Conservation (phyloP, 108 stramenopile genomes). For the Conticribra guillardii region DNA sequence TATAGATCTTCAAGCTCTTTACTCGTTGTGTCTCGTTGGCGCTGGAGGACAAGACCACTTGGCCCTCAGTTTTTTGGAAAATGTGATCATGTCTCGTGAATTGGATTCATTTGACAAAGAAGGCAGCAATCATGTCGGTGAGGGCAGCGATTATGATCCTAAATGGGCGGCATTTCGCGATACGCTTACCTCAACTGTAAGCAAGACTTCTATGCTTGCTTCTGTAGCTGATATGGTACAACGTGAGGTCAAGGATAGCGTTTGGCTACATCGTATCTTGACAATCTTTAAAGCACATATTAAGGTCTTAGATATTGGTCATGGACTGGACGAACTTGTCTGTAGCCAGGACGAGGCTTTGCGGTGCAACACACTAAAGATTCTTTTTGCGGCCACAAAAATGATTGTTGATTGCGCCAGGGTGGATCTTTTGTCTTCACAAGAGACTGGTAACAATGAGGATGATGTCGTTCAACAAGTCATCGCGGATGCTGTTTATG, state of each 20-base stretch:
- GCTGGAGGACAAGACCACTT: constrained; percentile 69
- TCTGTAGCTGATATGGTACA: constrained; percentile 66
- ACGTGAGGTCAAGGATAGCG: constrained; percentile 34
- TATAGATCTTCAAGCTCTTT: constrained; percentile 65
- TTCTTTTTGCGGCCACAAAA: constrained; percentile 28
- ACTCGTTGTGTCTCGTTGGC: constrained; percentile 63
- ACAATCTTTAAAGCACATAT: constrained; percentile 27
- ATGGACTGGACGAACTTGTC: constrained; percentile 35
- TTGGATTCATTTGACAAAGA: constrained; percentile 20
- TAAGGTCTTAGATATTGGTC: constrained; percentile 21
- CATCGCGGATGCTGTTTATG: constrained; percentile 17
- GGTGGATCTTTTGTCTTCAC: constrained; percentile 21
- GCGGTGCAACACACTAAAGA: constrained; percentile 17
- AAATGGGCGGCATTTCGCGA: constrained; percentile 58
- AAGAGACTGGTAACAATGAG: constrained; percentile 35
- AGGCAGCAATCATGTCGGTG: constrained; percentile 5
- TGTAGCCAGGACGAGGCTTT: constrained; percentile 9
- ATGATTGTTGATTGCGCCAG: constrained; percentile 15
- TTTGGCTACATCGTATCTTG: constrained; percentile 27
- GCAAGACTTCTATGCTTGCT: constrained; percentile 55
- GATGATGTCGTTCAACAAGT: constrained; percentile 11
- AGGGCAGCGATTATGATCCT: constrained; percentile 30
- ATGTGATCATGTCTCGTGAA: constrained; percentile 46
- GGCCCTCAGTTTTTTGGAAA: constrained; percentile 66
- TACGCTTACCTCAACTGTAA: constrained; percentile 54